Percentiles rank a stretch among this genome's conserved stretches.
These are phyloP conservation scores for Trapa bicornis DNA, from an alignment of 345 rosid species.

Conservation along the genomic window DNA sequence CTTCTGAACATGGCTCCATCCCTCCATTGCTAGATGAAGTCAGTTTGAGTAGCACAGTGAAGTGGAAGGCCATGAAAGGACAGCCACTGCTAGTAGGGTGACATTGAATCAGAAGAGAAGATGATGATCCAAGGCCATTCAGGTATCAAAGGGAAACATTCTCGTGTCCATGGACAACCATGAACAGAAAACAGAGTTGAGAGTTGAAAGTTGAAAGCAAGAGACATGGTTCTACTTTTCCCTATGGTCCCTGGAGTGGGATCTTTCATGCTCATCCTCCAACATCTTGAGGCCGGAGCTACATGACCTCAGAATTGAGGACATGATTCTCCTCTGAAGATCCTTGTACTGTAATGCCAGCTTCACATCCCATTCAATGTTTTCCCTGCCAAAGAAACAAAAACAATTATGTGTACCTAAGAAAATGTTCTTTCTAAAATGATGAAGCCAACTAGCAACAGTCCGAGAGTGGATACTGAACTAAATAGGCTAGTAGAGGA, in stretches of 20 bases:
- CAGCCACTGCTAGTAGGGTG: no score
- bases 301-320: constrained; percentile 66
- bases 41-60: no score
- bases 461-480: background rate
- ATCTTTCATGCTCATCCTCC: constrained; percentile 31
- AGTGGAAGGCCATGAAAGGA: no score
- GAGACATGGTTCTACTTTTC: background rate
- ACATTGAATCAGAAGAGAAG: no score
- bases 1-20: no score
- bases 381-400: constrained; percentile 31
- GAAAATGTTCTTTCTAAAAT: background rate
- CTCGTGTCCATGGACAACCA: no score
- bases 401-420: background rate
- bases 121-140: no score
- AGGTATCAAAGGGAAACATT: no score
- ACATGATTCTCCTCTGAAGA: constrained; percentile 47
- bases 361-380: constrained; percentile 47
- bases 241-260: background rate
- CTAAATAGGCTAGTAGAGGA: background rate
- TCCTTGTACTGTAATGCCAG: constrained; percentile 44
- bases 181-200: background rate
- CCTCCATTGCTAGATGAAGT: no score
- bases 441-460: background rate
- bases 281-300: constrained; percentile 42
- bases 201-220: background rate